phyloP scores from a whole-genome alignment of 2,329 filamentous ascomycete genomes.

The Xylariaceae sp. region DNA sequence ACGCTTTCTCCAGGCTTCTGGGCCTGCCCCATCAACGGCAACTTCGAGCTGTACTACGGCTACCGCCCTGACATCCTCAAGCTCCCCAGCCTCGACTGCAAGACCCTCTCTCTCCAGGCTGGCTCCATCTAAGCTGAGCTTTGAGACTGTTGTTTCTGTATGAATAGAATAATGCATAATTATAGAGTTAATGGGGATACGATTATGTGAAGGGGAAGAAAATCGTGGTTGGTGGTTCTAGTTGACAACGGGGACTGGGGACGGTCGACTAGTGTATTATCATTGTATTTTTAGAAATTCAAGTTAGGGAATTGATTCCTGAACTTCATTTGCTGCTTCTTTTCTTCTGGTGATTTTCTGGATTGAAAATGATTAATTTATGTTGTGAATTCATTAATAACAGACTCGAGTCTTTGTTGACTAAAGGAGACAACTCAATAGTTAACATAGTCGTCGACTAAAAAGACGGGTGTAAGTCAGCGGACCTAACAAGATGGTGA shows the following conservation, averaged over 20 bases:
- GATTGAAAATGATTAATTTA: too few species aligned
- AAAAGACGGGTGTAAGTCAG: background rate
- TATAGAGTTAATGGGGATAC: background rate
- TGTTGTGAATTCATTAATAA: too few species aligned
- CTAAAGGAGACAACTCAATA: too few species aligned
- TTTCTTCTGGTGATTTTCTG: too few species aligned
- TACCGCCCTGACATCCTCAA: constrained; percentile 6
- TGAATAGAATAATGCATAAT: background rate
- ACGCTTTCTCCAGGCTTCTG: constrained; percentile 18
- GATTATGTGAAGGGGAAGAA: background rate
- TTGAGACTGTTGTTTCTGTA: background rate
- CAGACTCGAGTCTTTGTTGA: too few species aligned
- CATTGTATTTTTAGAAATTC: too few species aligned
- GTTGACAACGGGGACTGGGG: too few species aligned
- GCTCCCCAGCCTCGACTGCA: constrained; percentile 10
- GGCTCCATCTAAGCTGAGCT: background rate
- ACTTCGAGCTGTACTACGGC: constrained; percentile 23
- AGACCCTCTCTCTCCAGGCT: constrained; percentile 4
- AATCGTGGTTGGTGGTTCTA: too few species aligned
- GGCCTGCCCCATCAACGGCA: constrained; percentile 21
- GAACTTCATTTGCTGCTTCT: too few species aligned
- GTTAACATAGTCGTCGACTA: too few species aligned
- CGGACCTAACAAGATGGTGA: constrained; percentile 9
- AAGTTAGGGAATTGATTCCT: too few species aligned
- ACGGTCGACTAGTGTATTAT: too few species aligned